Percentiles rank a stretch among this genome's conserved stretches.
Evolutionary conservation across 768 basidiomycete genomes (phyloP).

Genomic region (Tulasnella calospora): DNA sequence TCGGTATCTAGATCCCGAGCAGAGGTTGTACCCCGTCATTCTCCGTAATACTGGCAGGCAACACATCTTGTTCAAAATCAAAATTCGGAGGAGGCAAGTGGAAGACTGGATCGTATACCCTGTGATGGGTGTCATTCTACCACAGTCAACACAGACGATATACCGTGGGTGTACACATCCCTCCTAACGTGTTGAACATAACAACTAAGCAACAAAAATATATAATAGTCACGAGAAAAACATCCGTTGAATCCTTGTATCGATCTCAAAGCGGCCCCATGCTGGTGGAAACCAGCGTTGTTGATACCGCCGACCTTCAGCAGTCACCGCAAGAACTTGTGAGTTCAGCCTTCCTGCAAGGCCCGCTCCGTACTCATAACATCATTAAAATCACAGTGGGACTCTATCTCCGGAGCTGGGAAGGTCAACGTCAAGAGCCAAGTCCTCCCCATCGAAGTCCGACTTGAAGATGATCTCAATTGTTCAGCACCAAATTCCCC

Average conservation of each 20-base stretch:
- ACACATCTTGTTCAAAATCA: background rate
- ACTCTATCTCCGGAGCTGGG: background rate
- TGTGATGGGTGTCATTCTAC: background rate
- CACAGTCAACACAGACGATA: background rate
- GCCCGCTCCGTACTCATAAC: background rate
- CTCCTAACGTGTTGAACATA: background rate
- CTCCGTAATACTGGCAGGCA: background rate
- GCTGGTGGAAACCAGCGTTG: background rate
- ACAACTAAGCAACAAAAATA: background rate
- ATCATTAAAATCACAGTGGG: background rate
- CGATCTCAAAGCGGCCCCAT: background rate
- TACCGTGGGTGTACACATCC: background rate
- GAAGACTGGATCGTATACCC: conserved; percentile 1
- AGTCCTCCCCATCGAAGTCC: background rate
- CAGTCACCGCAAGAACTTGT: background rate
- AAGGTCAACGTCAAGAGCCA: background rate
- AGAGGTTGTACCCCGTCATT: background rate
- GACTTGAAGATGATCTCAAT: background rate
- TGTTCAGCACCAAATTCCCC: background rate
- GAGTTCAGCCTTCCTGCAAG: background rate
- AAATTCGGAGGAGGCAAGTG: background rate
- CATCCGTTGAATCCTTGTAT: background rate
- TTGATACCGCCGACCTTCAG: background rate
- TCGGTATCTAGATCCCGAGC: background rate
- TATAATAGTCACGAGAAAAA: background rate